Base-by-base conservation (phyloP, 257 asterid genomes). In the Solanum virginianum region DNA sequence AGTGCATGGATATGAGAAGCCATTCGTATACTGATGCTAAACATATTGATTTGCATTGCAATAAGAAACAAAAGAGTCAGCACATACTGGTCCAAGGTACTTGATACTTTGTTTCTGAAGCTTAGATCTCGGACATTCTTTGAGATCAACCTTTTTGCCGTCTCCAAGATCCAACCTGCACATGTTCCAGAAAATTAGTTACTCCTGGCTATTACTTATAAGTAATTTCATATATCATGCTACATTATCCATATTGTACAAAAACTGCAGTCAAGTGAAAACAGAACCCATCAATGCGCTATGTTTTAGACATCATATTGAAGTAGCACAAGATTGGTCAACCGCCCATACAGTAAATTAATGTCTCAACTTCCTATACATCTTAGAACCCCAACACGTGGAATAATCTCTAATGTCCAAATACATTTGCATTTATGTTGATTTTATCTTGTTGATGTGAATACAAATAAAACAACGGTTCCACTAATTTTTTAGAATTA, bases 141-240 rank as follows among this genome's bases (percentile, higher is more conserved):
- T 89, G 47, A 94, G 98, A 88, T 94, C 96, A 81, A 95, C 94
- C 57, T 93, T 97, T 86, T 85, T 95, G 82, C 99, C 98, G 54
- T 96, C 98, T 88, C 99, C 99, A 90, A 96, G 87, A 92, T 96
- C 98, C 91, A 96, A 87, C 99, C 99, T 96, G 91, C 69, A 86
- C 60, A 85, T 66, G 85, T 71, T 41, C 72, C 80, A 47, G 68
- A 26, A 62, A 24, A 41, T 80, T 80, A 53, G 65, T 75, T 51
- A 22, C 82, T 22, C 24, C 43, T 8, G 8, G 26, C 16, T 75
- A 4, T 49, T 77, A 79, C 87, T 80, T 87, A 62, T 71, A 85
- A 66, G 24, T 17, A 14, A 62, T 60, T 41, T 41, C 74, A 56
- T 60, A 82, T 41, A 82, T 49, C 74, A 62, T 62, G 75, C 17